phyloP scores from a whole-genome alignment of 805 yeast species.

The Pichia manshurica region DNA sequence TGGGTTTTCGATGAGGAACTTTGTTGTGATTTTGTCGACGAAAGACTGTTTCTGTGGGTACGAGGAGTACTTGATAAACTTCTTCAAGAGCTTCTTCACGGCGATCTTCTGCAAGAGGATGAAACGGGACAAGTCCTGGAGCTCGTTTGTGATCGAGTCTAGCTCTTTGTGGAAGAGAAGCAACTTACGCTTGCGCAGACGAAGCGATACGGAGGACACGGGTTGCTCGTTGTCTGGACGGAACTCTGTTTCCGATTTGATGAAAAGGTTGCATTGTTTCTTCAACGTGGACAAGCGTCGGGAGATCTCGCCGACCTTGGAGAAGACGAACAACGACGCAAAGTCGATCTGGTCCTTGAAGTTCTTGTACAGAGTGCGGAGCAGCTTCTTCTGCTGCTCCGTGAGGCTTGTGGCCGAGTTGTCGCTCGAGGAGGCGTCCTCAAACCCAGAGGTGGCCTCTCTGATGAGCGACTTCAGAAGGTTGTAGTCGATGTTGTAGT shows the following conservation, averaged over 20 bases:
- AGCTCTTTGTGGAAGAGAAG: slow-evolving; percentile 32
- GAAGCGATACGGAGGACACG: slow-evolving; percentile 13
- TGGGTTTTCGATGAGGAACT: slow-evolving; percentile 32
- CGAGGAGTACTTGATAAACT: slow-evolving; percentile 46
- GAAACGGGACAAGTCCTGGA: slow-evolving; percentile 65
- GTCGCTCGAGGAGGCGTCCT: slow-evolving; percentile 9
- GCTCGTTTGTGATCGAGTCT: slow-evolving; percentile 40
- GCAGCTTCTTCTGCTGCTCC: slow-evolving; percentile 18
- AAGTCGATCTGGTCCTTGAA: slow-evolving; percentile 57
- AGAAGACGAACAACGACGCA: slow-evolving; percentile 55
- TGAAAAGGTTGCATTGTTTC: slow-evolving; percentile 24
- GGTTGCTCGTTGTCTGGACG: background rate
- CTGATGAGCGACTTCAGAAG: slow-evolving; percentile 64
- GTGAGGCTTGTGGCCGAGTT: slow-evolving; percentile 8
- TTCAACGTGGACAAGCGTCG: slow-evolving; percentile 34
- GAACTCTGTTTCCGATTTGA: slow-evolving; percentile 16
- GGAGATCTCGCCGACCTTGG: slow-evolving; percentile 65
- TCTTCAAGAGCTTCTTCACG: slow-evolving; percentile 66
- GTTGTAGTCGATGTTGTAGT: slow-evolving; percentile 78
- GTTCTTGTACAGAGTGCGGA: slow-evolving; percentile 35
- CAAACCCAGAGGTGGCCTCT: slow-evolving; percentile 39
- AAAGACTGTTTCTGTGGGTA: slow-evolving; percentile 30
- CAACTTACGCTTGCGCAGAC: slow-evolving; percentile 23
- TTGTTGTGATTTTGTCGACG: slow-evolving; percentile 28
- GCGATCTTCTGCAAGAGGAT: slow-evolving; percentile 70